Conservation (phyloP, 139 green algal genomes). For the Pleodorina starrii region DNA sequence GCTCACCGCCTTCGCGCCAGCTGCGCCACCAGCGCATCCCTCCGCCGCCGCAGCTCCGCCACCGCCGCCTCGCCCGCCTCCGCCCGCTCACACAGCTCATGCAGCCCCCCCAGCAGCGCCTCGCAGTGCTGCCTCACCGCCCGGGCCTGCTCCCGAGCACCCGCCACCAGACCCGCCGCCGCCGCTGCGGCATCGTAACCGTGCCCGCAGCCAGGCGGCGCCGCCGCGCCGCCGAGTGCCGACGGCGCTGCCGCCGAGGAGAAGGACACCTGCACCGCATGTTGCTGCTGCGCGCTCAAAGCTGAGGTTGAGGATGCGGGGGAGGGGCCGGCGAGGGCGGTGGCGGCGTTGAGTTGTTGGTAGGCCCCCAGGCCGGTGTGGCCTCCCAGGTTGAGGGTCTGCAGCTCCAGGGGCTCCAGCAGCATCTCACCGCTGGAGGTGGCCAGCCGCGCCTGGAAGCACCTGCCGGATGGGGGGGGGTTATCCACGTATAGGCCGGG, state of each 20-base stretch:
- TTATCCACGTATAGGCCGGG: too few species aligned
- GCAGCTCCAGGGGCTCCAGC: constrained; percentile 43
- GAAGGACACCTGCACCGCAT: neutral
- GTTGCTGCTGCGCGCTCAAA: neutral
- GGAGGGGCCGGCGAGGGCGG: neutral
- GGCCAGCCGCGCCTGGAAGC: constrained; percentile 26
- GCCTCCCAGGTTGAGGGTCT: constrained; percentile 42
- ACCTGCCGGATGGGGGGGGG: constrained; percentile 19
- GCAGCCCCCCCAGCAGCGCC: constrained; percentile 35
- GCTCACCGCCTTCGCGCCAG: neutral
- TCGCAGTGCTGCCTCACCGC: constrained; percentile 38
- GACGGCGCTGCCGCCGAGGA: neutral
- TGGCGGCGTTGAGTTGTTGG: constrained; percentile 2
- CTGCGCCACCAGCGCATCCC: constrained; percentile 29
- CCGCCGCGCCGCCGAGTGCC: neutral
- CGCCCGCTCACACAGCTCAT: constrained; percentile 29
- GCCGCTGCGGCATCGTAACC: neutral
- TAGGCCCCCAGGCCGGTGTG: constrained; percentile 44
- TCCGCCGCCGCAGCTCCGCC: constrained; percentile 10
- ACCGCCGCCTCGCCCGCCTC: constrained; percentile 26
- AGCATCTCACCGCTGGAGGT: neutral
- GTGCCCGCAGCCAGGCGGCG: neutral
- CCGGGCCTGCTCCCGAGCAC: neutral
- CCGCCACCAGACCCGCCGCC: constrained; percentile 17
- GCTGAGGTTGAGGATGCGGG: neutral